Conservation (phyloP, 2,329 filamentous ascomycete species). For the Tolypocladium capitatum region DNA sequence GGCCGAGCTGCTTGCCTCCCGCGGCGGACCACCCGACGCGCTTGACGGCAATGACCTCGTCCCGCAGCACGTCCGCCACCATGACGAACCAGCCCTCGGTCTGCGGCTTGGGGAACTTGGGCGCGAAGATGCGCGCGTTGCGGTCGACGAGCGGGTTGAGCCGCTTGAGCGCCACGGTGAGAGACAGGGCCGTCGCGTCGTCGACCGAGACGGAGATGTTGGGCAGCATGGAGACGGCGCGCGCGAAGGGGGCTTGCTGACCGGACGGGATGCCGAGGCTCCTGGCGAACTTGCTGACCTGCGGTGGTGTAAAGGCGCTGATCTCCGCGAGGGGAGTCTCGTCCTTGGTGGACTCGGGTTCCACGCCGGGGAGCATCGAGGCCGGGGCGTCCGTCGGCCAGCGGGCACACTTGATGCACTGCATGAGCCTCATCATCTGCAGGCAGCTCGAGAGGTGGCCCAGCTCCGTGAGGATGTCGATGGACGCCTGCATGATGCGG, state of each 20-base stretch:
- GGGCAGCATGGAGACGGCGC: conserved; percentile 54
- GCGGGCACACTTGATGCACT: conserved; percentile 82
- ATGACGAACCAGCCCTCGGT: conserved; percentile 88
- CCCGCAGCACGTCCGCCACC: conserved; percentile 50
- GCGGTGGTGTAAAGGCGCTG: conserved; percentile 19
- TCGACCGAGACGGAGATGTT: conserved; percentile 50
- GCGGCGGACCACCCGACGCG: conserved; percentile 56
- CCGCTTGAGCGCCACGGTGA: conserved; percentile 53
- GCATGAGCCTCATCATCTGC: conserved; percentile 73
- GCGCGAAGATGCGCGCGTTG: conserved; percentile 70
- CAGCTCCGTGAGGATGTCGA: conserved; percentile 88
- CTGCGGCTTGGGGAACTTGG: conserved; percentile 85
- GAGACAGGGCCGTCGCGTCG: conserved; percentile 45
- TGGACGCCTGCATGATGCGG: conserved; percentile 88
- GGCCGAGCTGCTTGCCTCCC: conserved; percentile 17
- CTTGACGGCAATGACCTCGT: conserved; percentile 79
- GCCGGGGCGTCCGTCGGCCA: conserved; percentile 78
- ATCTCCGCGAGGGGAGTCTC: conserved; percentile 29
- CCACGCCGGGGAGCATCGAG: conserved; percentile 66
- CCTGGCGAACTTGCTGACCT: conserved; percentile 31
- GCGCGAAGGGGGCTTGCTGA: conserved; percentile 35
- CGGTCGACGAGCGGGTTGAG: conserved; percentile 51
- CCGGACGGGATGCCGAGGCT: conserved; percentile 35
- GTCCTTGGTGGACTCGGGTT: conserved; percentile 27
- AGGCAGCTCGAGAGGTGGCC: conserved; percentile 65